Percentiles rank a stretch among this genome's conserved stretches.
Evolutionary conservation across 2,329 filamentous ascomycete species (phyloP).

Genomic region (Alternaria viburni): DNA sequence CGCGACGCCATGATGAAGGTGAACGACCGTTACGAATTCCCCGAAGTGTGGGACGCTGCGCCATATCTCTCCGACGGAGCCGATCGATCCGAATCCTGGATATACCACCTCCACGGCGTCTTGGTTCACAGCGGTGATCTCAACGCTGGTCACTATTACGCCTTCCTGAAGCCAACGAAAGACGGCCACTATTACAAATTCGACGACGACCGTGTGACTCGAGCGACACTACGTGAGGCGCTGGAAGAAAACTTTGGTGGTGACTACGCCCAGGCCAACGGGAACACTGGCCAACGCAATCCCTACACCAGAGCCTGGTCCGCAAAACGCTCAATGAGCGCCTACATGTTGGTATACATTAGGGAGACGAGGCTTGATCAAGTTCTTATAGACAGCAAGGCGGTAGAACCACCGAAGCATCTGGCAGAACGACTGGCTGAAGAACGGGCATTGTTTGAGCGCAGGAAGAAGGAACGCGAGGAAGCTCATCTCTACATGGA

Average conservation of each 20-base stretch:
- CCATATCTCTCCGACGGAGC: conserved; percentile 87
- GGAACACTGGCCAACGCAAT: conserved; percentile 64
- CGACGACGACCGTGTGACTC: conserved; percentile 96
- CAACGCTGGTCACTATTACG: conserved; percentile 98
- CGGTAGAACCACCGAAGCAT: conserved; percentile 80
- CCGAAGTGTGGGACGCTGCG: conserved; percentile 80
- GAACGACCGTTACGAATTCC: conserved; percentile 90
- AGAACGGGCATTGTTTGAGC: conserved; percentile 77
- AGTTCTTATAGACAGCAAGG: conserved; percentile 77
- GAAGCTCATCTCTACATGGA: conserved; percentile 93
- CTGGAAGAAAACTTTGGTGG: conserved; percentile 97
- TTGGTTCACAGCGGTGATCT: conserved; percentile 95
- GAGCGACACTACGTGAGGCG: conserved; percentile 87
- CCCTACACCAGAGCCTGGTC: conserved; percentile 69
- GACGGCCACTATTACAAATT: conserved; percentile 96
- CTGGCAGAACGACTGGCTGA: conserved; percentile 80
- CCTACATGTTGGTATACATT: conserved; percentile 99
- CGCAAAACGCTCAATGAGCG: conserved; percentile 77
- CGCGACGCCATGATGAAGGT: conserved; percentile 99
- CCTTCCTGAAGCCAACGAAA: conserved; percentile 88
- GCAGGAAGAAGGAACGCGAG: conserved; percentile 83
- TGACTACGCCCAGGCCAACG: conserved; percentile 71
- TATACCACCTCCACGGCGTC: conserved; percentile 92
- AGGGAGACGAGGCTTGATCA: conserved; percentile 84
- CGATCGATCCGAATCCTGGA: conserved; percentile 86